Conservation (phyloP, 2,329 filamentous ascomycete species). For the Hysterium pulicare region DNA sequence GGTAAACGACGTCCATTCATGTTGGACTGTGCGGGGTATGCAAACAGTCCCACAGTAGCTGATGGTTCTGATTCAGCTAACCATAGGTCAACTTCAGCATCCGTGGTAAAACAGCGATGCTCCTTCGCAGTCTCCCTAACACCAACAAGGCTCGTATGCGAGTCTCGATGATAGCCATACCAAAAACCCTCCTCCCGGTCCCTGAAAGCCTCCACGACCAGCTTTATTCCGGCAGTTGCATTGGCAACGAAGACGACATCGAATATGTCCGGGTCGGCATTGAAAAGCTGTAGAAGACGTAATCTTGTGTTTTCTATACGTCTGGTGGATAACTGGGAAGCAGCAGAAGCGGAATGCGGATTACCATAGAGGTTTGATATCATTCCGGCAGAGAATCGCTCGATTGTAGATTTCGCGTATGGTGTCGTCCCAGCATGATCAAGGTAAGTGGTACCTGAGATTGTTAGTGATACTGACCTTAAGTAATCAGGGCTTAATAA, state of each 20-base stretch:
- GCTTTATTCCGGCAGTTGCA: conserved; percentile 84
- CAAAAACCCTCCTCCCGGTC: conserved; percentile 67
- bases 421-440: conserved; percentile 94
- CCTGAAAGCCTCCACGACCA: conserved; percentile 75
- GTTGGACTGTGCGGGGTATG: conserved; percentile 89
- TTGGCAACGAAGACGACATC: conserved; percentile 91
- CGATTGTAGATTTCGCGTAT: conserved; percentile 76
- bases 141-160: conserved; percentile 85
- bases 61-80: conserved; percentile 40
- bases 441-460: conserved; percentile 71
- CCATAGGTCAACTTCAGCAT: conserved; percentile 65
- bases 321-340: conserved; percentile 72
- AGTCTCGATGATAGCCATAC: conserved; percentile 79
- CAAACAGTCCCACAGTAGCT: conserved; percentile 55
- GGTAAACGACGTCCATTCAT: conserved; percentile 80
- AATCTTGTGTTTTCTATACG: conserved; percentile 74
- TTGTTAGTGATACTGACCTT: conserved; percentile 7
- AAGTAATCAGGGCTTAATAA: not conserved
- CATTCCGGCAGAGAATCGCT: conserved; percentile 76
- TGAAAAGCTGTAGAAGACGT: conserved; percentile 70
- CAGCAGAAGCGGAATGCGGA: conserved; percentile 79
- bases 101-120: conserved; percentile 64
- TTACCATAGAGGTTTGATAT: conserved; percentile 80
- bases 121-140: conserved; percentile 64
- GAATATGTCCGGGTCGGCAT: conserved; percentile 75